phyloP scores from a whole-genome alignment of 2,329 filamentous ascomycete species.

The Penicillium brevicompactum region DNA sequence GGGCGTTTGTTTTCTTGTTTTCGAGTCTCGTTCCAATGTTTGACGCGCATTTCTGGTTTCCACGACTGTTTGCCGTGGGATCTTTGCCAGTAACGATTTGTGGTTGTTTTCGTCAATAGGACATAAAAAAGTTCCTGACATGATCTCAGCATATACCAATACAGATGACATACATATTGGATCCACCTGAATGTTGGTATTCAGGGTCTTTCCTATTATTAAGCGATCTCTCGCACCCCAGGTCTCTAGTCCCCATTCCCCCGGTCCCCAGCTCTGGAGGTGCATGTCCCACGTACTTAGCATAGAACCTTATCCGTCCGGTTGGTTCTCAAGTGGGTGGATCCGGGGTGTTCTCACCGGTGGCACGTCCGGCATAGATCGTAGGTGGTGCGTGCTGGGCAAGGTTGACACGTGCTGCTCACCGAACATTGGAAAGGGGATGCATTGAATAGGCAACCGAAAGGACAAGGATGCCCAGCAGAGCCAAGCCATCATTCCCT shows the following conservation, averaged over 20 bases:
- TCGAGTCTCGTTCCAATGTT: constrained; percentile 18
- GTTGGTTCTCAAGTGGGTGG: not conserved
- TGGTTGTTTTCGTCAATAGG: constrained; percentile 24
- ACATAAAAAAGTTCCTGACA: constrained; percentile 29
- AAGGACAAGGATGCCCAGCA: too few relatives aligned
- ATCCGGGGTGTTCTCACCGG: not conserved
- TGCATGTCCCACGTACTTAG: not conserved
- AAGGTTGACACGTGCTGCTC: too few relatives aligned
- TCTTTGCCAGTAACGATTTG: constrained; percentile 22
- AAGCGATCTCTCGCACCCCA: not conserved
- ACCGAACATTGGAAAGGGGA: not conserved
- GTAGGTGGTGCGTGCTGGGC: not conserved
- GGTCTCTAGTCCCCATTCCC: not conserved
- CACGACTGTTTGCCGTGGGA: constrained; percentile 16
- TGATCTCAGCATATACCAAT: constrained; percentile 30
- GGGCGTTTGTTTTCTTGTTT: constrained; percentile 21
- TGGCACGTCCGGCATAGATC: not conserved
- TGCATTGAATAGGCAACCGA: not conserved
- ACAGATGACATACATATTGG: constrained; percentile 22
- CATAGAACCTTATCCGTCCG: not conserved
- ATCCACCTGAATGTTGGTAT: not conserved
- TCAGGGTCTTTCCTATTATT: not conserved
- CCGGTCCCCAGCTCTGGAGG: too few relatives aligned
- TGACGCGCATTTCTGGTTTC: constrained; percentile 16
- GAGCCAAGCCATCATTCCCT: too few relatives aligned